phyloP scores from a whole-genome alignment of 257 asterid species.

The Asclepias syriaca region DNA sequence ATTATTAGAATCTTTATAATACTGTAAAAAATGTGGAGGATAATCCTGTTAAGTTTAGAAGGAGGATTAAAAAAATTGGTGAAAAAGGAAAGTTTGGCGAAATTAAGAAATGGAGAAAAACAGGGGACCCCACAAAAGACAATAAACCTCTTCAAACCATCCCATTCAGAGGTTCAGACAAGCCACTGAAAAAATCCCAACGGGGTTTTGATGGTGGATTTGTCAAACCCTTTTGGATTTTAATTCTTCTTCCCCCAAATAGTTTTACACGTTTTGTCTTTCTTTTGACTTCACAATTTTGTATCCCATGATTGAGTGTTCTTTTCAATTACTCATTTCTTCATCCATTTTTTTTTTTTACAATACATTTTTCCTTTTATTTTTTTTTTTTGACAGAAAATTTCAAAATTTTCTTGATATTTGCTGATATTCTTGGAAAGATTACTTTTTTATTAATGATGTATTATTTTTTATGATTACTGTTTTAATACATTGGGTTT shows the following conservation, averaged over 20 bases:
- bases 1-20: too few relatives aligned
- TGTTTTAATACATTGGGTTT: background rate
- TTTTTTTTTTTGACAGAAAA: background rate
- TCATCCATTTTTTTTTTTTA: background rate
- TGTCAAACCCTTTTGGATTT: slow-evolving; percentile 53
- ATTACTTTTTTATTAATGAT: background rate
- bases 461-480: too few relatives aligned
- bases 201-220: slow-evolving; percentile 42
- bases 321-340: background rate
- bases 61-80: too few relatives aligned
- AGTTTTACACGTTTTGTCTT: slow-evolving; percentile 23
- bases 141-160: slow-evolving; percentile 12
- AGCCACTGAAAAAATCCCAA: slow-evolving; percentile 3
- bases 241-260: background rate
- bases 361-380: background rate
- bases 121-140: background rate
- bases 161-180: slow-evolving; percentile 7
- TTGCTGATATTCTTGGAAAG: slow-evolving; percentile 1
- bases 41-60: too few relatives aligned
- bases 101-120: background rate
- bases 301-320: slow-evolving; percentile 11
- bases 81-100: too few relatives aligned
- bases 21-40: too few relatives aligned
- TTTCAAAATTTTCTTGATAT: background rate
- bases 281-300: slow-evolving; percentile 24